Evolutionary conservation across 1,284 basidiomycete genomes (phyloP).

Genomic region (Cutaneotrichosporon cyanovorans): DNA sequence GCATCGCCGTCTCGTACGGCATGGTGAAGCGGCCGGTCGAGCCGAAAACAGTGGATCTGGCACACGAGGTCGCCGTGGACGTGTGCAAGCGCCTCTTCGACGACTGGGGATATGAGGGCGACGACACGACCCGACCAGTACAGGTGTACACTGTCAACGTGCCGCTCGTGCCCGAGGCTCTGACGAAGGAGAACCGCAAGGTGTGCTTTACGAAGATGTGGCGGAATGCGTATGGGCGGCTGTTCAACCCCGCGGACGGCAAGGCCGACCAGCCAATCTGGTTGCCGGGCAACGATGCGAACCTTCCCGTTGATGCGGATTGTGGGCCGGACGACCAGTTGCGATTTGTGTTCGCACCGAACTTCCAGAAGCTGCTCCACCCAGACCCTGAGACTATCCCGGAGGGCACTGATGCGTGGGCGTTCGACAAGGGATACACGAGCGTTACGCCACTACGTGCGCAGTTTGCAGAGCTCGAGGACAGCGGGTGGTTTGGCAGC

Average conservation of each 20-base stretch:
- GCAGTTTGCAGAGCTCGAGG: constrained; percentile 19
- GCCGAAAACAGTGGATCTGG: constrained; percentile 55
- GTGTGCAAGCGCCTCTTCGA: constrained; percentile 67
- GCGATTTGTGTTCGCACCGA: constrained; percentile 72
- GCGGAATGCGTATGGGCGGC: constrained; percentile 42
- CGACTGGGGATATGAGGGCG: constrained; percentile 65
- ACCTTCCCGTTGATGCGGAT: background rate
- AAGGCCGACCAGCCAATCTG: constrained; percentile 5
- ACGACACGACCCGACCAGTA: constrained; percentile 16
- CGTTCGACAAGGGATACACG: constrained; percentile 37
- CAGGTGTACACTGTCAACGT: constrained; percentile 44
- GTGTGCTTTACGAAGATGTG: constrained; percentile 44
- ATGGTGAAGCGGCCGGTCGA: constrained; percentile 67
- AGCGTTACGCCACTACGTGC: constrained; percentile 36
- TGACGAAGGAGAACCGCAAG: constrained; percentile 27
- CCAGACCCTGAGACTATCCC: constrained; percentile 57
- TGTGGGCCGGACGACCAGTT: constrained; percentile 40
- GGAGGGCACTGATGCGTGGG: constrained; percentile 65
- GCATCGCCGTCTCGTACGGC: constrained; percentile 82
- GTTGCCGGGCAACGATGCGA: constrained; percentile 7
- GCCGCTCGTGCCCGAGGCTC: constrained; percentile 35
- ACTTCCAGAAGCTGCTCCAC: constrained; percentile 61
- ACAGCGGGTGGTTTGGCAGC: too few relatives aligned
- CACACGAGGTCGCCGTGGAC: constrained; percentile 58
- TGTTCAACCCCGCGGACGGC: constrained; percentile 24